These are phyloP conservation scores for Aspergillus hancockii DNA, from an alignment of 495 filamentous ascomycete species.

Conservation along the genomic window DNA sequence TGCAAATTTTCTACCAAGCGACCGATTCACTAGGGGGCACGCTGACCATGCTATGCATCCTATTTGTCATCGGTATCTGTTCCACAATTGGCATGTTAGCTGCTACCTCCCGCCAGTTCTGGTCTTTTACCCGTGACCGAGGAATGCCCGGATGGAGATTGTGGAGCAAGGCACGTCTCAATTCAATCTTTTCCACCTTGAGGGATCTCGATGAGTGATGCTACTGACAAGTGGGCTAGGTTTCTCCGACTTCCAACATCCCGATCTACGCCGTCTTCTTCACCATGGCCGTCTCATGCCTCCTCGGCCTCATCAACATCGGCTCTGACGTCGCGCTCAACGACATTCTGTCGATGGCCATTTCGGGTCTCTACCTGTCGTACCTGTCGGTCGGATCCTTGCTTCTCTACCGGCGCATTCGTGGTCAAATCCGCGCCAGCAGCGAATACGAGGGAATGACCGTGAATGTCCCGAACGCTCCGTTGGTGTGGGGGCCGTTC, in stretches of 20 bases:
- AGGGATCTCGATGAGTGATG: no score
- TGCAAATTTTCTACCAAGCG: slow-evolving; percentile 50
- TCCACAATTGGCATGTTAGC: slow-evolving; percentile 48
- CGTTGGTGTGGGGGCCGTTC: slow-evolving; percentile 26
- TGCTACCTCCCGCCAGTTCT: slow-evolving; percentile 53
- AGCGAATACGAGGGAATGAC: slow-evolving; percentile 18
- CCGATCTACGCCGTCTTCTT: slow-evolving; percentile 34
- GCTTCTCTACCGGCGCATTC: slow-evolving; percentile 48
- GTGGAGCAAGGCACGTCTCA: background rate
- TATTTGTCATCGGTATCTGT: slow-evolving; percentile 43
- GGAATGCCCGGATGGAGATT: slow-evolving; percentile 49
- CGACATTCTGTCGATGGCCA: slow-evolving; percentile 41
- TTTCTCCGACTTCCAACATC: background rate
- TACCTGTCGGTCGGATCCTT: slow-evolving; percentile 45
- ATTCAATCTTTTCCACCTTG: background rate
- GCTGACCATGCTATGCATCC: slow-evolving; percentile 43
- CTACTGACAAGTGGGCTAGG: background rate
- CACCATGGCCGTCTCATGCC: slow-evolving; percentile 29
- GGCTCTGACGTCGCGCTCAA: slow-evolving; percentile 49
- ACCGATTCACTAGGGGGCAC: slow-evolving; percentile 44
- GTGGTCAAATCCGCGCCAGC: slow-evolving; percentile 30
- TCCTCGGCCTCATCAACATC: slow-evolving; percentile 49
- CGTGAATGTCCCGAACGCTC: slow-evolving; percentile 28
- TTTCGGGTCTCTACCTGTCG: slow-evolving; percentile 43
- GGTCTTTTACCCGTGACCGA: slow-evolving; percentile 56